phyloP scores from a whole-genome alignment of 2,329 filamentous ascomycete genomes.

The Colletotrichum ledebouriae region DNA sequence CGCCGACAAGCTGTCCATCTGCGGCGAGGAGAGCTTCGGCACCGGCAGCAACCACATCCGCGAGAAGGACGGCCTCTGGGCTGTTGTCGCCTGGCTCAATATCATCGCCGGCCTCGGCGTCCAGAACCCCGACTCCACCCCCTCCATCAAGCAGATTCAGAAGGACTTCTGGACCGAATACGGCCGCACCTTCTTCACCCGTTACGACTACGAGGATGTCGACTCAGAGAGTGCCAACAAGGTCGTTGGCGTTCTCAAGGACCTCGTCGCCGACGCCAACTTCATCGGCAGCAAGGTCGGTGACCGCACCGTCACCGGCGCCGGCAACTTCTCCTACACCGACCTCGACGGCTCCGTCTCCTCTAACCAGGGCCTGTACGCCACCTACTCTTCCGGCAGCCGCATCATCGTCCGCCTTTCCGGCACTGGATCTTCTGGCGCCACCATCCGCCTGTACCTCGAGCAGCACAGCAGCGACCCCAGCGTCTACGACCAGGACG shows the following conservation, averaged over 20 bases:
- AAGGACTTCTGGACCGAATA: conserved; percentile 97
- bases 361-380: conserved; percentile 95
- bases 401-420: conserved; percentile 95
- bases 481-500: conserved; percentile 82
- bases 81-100: conserved; percentile 97
- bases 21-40: conserved; percentile 97
- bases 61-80: conserved; percentile 99
- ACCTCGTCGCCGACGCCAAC: conserved; percentile 77
- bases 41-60: conserved; percentile 99
- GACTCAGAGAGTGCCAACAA: conserved; percentile 92
- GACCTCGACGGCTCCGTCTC: conserved; percentile 97
- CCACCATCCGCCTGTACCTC: conserved; percentile 96
- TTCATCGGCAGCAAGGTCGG: conserved; percentile 88
- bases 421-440: conserved; percentile 93
- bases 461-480: conserved; percentile 93
- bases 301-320: conserved; percentile 85
- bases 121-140: conserved; percentile 81
- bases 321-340: conserved; percentile 97
- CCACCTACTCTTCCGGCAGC: conserved; percentile 94
- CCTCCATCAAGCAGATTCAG: conserved; percentile 96
- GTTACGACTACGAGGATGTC: conserved; percentile 97
- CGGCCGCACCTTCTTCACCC: conserved; percentile 98
- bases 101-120: conserved; percentile 96
- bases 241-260: conserved; percentile 84
- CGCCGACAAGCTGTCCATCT: conserved; percentile 96